Conservation (phyloP, 2,329 filamentous ascomycete species). For the Xylaria sp. region DNA sequence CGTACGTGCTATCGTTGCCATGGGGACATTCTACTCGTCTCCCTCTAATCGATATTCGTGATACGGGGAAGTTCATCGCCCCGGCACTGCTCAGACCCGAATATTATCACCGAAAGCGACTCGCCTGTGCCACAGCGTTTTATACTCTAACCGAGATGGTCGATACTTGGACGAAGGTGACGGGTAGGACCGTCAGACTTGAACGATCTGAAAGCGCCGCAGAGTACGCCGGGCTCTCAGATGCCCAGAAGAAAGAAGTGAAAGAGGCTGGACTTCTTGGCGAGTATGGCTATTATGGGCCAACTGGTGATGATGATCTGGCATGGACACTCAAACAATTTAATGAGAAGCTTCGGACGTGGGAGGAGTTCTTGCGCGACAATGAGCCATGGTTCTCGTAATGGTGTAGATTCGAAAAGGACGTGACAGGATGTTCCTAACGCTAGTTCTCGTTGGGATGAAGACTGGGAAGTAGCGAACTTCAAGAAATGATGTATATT, state of each 20-base stretch:
- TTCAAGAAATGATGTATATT: neutral
- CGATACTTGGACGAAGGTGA: slow-evolving; percentile 5
- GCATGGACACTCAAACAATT: slow-evolving; percentile 4
- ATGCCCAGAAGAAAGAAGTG: neutral
- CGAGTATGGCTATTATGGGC: slow-evolving; percentile 3
- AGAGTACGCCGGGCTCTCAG: slow-evolving; percentile 1
- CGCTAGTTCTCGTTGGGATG: no score
- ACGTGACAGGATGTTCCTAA: no score
- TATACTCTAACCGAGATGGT: neutral
- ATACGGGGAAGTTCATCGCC: neutral
- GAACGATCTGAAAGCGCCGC: neutral
- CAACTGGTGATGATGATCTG: neutral
- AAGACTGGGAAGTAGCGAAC: no score
- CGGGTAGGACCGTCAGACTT: neutral
- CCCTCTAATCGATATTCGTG: neutral
- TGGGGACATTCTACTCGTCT: neutral
- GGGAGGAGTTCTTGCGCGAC: neutral
- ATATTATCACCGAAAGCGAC: neutral
- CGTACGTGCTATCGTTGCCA: neutral
- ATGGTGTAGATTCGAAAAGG: neutral
- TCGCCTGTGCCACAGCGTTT: slow-evolving; percentile 1
- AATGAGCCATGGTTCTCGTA: neutral
- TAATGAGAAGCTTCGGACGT: neutral
- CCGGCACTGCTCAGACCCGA: neutral
- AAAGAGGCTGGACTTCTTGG: neutral